Conservation (phyloP, 1,284 basidiomycete species). For the Sanguinoderma infundibulare region DNA sequence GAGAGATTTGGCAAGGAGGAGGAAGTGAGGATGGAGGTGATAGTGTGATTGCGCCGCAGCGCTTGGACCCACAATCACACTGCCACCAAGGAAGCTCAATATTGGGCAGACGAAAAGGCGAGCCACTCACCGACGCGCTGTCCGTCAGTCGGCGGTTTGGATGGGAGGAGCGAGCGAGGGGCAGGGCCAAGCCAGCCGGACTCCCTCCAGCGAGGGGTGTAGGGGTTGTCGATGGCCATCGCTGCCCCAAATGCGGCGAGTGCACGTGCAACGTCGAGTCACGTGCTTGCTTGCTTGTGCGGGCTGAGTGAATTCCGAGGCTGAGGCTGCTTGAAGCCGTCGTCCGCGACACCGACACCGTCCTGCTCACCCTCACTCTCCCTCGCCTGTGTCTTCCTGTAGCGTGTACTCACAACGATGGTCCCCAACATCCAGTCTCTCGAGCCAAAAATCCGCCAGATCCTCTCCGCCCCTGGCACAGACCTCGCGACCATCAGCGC, state of each 20-base stretch:
- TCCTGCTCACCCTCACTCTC: neutral
- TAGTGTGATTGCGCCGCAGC: slow-evolving; percentile 14
- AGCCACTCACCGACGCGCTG: neutral
- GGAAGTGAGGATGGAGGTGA: too few relatives aligned
- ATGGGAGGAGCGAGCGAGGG: too few relatives aligned
- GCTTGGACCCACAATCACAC: slow-evolving; percentile 22
- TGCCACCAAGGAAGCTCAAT: slow-evolving; percentile 4
- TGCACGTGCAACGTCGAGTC: neutral
- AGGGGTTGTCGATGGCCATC: too few relatives aligned
- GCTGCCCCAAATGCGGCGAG: neutral
- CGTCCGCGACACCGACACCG: neutral
- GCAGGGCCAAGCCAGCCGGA: too few relatives aligned
- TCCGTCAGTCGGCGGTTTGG: too few relatives aligned
- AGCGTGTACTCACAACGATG: slow-evolving; percentile 21
- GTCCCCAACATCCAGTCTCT: slow-evolving; percentile 39
- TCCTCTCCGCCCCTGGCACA: slow-evolving; percentile 70
- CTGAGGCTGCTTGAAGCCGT: too few relatives aligned
- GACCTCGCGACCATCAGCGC: slow-evolving; percentile 78
- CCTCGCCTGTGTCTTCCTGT: slow-evolving; percentile 9
- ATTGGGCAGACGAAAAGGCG: too few relatives aligned
- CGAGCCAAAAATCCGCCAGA: slow-evolving; percentile 62
- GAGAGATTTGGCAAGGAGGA: neutral
- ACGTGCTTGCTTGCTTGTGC: neutral
- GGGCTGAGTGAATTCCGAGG: too few relatives aligned
- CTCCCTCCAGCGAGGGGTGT: too few relatives aligned